phyloP scores from a whole-genome alignment of 192 early-diverging fungal species.

The Spizellomyces sp. region DNA sequence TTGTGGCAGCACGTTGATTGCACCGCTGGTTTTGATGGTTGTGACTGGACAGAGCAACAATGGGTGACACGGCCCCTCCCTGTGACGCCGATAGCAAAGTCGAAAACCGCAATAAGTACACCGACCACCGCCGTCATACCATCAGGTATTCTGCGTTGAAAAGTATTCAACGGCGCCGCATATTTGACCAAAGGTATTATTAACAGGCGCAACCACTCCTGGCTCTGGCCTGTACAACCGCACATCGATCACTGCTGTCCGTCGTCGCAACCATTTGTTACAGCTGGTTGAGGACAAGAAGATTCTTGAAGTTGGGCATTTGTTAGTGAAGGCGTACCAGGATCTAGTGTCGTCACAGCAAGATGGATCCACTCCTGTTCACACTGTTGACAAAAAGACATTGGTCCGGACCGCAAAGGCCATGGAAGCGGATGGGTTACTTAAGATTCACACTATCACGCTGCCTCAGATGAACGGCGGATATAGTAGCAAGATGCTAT shows the following conservation, averaged over 20 bases:
- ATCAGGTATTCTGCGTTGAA: too few relatives aligned
- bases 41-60: too few relatives aligned
- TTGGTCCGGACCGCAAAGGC: conserved; percentile 44
- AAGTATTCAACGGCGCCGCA: too few relatives aligned
- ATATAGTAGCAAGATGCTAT: conserved; percentile 35
- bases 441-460: conserved; percentile 45
- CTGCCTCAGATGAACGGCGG: conserved; percentile 53
- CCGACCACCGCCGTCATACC: too few relatives aligned
- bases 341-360: neutral
- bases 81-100: too few relatives aligned
- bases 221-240: too few relatives aligned
- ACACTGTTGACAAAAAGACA: conserved; percentile 59
- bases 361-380: neutral
- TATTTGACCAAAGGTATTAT: too few relatives aligned
- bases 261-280: conserved; percentile 17
- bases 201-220: too few relatives aligned
- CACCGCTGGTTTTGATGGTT: too few relatives aligned
- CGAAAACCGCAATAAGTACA: too few relatives aligned
- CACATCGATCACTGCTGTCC: neutral
- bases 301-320: conserved; percentile 31
- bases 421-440: conserved; percentile 47
- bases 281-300: conserved; percentile 29
- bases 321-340: conserved; percentile 21
- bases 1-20: too few relatives aligned
- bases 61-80: too few relatives aligned